Base-by-base conservation (phyloP, 2,329 filamentous ascomycete species). In the Talaromyces sp. region DNA sequence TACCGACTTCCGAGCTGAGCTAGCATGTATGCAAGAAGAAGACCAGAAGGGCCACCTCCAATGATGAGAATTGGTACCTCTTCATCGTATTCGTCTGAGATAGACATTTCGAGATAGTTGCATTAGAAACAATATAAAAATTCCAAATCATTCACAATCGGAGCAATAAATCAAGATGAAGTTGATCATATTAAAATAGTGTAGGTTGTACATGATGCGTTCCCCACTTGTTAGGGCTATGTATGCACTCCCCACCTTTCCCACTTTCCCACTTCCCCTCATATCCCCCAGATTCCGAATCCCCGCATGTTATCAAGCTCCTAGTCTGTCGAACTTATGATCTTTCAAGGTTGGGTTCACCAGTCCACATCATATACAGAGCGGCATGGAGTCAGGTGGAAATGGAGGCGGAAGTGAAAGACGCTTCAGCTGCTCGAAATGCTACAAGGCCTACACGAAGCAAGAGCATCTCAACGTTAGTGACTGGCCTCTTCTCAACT, bases 381-480 rank as follows among this genome's bases (percentile, higher is more conserved):
- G 41, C 43, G 43, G 43, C 43, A 47, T 47, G 43, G 43, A 47
- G 10, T 47, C 43, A 13, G 22, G 10, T 47, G 43, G 43, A 45
- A 45, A 45, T 22, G 9, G 7, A 31, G 27, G 4, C 7, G 27
- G 41, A 22, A 47, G 19, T 47, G 43, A n/a, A 65, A 68, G 65
- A 48, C 66, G 65, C 13, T 70, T 70, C 31, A 48, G 62, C 22
- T 70, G 69, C 16, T 19, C 37, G 2, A 58, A 65, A 41, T 70
- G 69, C 56, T 52, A 50, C 58, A 68, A 62, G 54, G 50, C 33
- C n/a, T 70, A 70, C 35, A 68, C 69, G 9, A 70, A 69, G 58
- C 47, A 67, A 13, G 69, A 70, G 33, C 69, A 70, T 58, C 60
- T 70, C 9, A 68, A 60, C 16, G 67, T 70, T 62, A 35, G 65